phyloP scores from a whole-genome alignment of 1,284 basidiomycete species.

The Rhodotorula sp. region DNA sequence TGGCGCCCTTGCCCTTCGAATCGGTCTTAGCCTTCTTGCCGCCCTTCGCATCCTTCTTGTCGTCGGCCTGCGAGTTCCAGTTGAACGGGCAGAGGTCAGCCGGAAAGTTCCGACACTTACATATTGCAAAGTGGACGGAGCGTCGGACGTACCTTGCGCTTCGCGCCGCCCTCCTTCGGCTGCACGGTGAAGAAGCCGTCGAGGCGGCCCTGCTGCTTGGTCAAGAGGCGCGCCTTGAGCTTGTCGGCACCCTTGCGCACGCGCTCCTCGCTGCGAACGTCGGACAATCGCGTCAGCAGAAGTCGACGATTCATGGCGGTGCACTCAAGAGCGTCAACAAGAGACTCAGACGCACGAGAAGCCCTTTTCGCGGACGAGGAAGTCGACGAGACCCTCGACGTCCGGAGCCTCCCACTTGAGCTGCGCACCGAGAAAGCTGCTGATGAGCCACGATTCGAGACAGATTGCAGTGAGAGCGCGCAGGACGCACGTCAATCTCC shows the following conservation, averaged over 20 bases:
- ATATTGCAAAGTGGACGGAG: too few relatives aligned
- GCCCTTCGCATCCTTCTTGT: slow-evolving; percentile 32
- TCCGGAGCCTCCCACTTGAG: slow-evolving; percentile 95
- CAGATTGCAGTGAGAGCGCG: neutral
- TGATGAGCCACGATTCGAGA: neutral
- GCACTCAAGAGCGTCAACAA: too few relatives aligned
- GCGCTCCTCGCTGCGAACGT: slow-evolving; percentile 76
- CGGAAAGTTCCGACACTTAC: rapidly evolving
- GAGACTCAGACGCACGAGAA: slow-evolving; percentile 72
- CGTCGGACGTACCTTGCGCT: slow-evolving; percentile 31
- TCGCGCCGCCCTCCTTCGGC: slow-evolving; percentile 23
- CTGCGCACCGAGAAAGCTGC: slow-evolving; percentile 53
- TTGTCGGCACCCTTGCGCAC: slow-evolving; percentile 95
- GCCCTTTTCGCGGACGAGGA: slow-evolving; percentile 91
- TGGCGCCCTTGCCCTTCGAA: slow-evolving; percentile 14
- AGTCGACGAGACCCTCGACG: slow-evolving; percentile 89
- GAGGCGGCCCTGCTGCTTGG: slow-evolving; percentile 93
- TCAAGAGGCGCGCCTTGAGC: slow-evolving; percentile 77
- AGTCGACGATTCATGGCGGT: neutral
- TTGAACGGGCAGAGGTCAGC: neutral
- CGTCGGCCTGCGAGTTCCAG: slow-evolving; percentile 8
- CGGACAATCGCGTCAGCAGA: too few relatives aligned
- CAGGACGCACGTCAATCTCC: slow-evolving; percentile 71
- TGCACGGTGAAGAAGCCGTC: slow-evolving; percentile 81
- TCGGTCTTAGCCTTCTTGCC: slow-evolving; percentile 34